A percentile compares a stretch with the other conserved stretches of the same genome.
Conservation (phyloP, 2,329 filamentous ascomycete genomes). For the Hypoxylon sp. region DNA sequence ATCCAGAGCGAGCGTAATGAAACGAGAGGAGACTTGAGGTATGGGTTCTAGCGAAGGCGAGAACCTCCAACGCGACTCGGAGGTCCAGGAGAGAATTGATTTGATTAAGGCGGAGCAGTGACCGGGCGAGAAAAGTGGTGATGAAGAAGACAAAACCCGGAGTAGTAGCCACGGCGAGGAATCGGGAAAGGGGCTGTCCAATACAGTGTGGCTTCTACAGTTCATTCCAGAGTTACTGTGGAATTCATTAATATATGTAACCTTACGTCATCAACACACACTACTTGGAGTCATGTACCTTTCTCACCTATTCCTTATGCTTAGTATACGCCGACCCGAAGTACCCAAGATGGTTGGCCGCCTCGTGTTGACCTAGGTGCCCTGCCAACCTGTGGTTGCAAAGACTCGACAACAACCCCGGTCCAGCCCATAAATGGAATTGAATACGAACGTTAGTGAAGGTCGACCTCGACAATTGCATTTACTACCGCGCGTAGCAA, state of each 20-base stretch:
- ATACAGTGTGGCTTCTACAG: constrained; percentile 26
- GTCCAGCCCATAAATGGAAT: constrained; percentile 35
- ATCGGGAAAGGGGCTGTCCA: constrained; percentile 32
- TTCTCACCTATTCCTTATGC: constrained; percentile 1
- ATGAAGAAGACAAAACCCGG: constrained; percentile 28
- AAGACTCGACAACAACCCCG: constrained; percentile 24
- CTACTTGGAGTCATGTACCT: constrained; percentile 26
- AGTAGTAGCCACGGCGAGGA: constrained; percentile 34
- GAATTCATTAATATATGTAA: neutral
- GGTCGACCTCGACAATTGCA: constrained; percentile 22
- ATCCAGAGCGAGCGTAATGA: constrained; percentile 31
- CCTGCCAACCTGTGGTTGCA: constrained; percentile 33
- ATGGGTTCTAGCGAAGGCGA: constrained; percentile 35
- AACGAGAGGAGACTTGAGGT: constrained; percentile 16
- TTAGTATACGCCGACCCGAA: constrained; percentile 15
- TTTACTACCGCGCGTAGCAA: constrained; percentile 30
- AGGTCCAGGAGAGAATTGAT: constrained; percentile 26
- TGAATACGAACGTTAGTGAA: constrained; percentile 38
- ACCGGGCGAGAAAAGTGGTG: constrained; percentile 25
- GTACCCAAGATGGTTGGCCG: constrained; percentile 14
- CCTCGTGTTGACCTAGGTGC: constrained; percentile 30
- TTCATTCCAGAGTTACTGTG: constrained; percentile 19
- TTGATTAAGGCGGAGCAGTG: constrained; percentile 22
- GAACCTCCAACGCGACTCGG: constrained; percentile 22
- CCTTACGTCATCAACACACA: constrained; percentile 36